A percentile compares a stretch with the other conserved stretches of the same genome.
These are phyloP conservation scores for Plasmopara viticola DNA, from an alignment of 352 stramenopile species.

Conservation along the genomic window DNA sequence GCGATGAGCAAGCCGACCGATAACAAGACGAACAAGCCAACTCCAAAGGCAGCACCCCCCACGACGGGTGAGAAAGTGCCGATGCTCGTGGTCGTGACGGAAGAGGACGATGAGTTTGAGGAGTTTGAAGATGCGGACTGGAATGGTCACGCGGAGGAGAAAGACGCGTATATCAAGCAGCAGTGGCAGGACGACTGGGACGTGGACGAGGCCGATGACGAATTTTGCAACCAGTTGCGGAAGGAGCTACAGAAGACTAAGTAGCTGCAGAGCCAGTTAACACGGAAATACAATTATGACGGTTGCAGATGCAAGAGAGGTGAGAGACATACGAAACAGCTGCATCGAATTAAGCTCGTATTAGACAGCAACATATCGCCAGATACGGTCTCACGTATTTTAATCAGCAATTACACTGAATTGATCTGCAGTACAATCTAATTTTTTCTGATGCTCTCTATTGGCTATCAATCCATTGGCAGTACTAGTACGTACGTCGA, in stretches of 20 bases:
- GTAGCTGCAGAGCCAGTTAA: slow-evolving; percentile 19
- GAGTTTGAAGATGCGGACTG: slow-evolving; percentile 84
- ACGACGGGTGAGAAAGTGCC: slow-evolving; percentile 47
- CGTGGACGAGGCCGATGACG: slow-evolving; percentile 88
- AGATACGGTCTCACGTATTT: too few relatives aligned
- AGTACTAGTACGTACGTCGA: not conserved
- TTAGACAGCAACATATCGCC: slow-evolving; percentile 14
- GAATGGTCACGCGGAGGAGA: slow-evolving; percentile 68
- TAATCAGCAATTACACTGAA: not conserved
- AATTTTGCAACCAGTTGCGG: slow-evolving; percentile 90
- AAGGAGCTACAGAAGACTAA: slow-evolving; percentile 85
- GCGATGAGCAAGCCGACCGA: slow-evolving; percentile 36
- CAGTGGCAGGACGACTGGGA: slow-evolving; percentile 93
- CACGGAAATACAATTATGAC: not conserved
- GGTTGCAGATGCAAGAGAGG: not conserved
- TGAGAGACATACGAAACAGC: not conserved
- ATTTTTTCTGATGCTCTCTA: slow-evolving; percentile 16
- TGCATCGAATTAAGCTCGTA: slow-evolving; percentile 15
- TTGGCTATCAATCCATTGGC: slow-evolving; percentile 10
- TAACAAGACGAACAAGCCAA: slow-evolving; percentile 23
- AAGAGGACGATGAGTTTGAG: slow-evolving; percentile 88
- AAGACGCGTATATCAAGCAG: slow-evolving; percentile 80
- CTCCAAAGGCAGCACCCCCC: slow-evolving; percentile 13
- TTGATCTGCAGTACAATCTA: slow-evolving; percentile 7
- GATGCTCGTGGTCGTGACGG: slow-evolving; percentile 70